Conservation (phyloP, 1,284 basidiomycete genomes). For the Cutaneotrichosporon curvatum region DNA sequence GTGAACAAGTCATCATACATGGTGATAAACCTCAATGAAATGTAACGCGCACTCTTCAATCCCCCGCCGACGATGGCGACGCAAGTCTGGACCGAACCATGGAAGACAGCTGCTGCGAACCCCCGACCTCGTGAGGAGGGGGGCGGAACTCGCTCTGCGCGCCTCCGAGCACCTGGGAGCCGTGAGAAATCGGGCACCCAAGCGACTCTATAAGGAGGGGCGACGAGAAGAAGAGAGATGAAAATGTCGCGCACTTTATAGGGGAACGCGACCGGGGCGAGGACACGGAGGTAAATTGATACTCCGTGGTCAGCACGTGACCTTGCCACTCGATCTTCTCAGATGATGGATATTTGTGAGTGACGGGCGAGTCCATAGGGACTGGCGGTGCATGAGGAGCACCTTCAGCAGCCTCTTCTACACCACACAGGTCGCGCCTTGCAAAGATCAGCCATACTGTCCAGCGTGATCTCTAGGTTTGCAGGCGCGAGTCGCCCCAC, state of each 20-base stretch:
- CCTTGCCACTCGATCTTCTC: no score
- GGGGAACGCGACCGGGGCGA: neutral
- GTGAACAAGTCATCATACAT: no score
- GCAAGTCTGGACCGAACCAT: conserved; percentile 18
- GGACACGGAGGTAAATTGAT: neutral
- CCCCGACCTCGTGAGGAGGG: conserved; percentile 27
- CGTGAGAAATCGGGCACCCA: conserved; percentile 24
- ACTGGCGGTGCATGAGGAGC: no score
- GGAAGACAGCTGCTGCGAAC: conserved; percentile 26
- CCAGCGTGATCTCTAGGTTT: neutral
- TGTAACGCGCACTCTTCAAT: conserved; percentile 18
- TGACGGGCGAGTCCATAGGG: no score
- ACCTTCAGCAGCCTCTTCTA: no score
- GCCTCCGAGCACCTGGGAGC: conserved; percentile 35
- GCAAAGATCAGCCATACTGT: neutral
- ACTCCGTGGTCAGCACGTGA: no score
- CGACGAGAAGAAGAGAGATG: conserved; percentile 14
- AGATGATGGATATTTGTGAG: no score
- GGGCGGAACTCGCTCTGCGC: conserved; percentile 29
- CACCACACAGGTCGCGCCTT: no score
- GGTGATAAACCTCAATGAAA: no score
- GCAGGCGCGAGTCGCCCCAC: neutral
- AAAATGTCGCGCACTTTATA: neutral
- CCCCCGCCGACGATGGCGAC: neutral
- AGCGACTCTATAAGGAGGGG: conserved; percentile 39